Evolutionary conservation across 2,329 filamentous ascomycete species (phyloP).

Genomic region (Nothophoma quercina): DNA sequence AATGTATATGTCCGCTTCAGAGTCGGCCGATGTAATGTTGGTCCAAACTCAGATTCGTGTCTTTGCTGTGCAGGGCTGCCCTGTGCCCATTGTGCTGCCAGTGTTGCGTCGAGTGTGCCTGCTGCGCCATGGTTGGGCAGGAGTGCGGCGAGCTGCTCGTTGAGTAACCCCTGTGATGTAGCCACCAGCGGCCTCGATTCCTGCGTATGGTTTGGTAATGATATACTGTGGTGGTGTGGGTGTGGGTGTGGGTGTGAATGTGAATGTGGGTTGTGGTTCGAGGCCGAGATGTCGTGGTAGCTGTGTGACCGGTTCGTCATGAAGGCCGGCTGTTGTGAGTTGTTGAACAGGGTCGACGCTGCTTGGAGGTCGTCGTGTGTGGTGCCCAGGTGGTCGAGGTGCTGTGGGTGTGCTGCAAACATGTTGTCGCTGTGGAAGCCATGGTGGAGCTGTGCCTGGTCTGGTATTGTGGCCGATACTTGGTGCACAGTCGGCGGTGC

Average conservation of each 20-base stretch:
- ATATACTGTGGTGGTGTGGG: slow-evolving; percentile 3
- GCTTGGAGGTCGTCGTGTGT: slow-evolving; percentile 44
- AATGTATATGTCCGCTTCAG: slow-evolving; percentile 46
- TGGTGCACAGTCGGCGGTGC: slow-evolving; percentile 44
- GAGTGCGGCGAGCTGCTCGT: slow-evolving; percentile 41
- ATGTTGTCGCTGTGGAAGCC: slow-evolving; percentile 34
- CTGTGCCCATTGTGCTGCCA: slow-evolving; percentile 41
- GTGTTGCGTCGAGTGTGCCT: slow-evolving; percentile 38
- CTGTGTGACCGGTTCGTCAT: slow-evolving; percentile 28
- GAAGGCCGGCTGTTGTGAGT: slow-evolving; percentile 41
- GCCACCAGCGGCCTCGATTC: slow-evolving; percentile 26
- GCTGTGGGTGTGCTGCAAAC: slow-evolving; percentile 19
- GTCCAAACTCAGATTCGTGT: slow-evolving; percentile 28
- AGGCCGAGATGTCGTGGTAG: slow-evolving; percentile 26
- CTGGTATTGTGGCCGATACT: slow-evolving; percentile 45
- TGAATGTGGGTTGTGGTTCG: slow-evolving; percentile 9
- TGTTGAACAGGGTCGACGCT: slow-evolving; percentile 42
- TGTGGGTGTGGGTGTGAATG: too few relatives aligned
- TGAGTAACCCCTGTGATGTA: slow-evolving; percentile 36
- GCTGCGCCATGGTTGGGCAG: slow-evolving; percentile 39
- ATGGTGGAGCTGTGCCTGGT: slow-evolving; percentile 41
- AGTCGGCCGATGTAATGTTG: slow-evolving; percentile 22
- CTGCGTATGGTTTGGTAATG: slow-evolving; percentile 6
- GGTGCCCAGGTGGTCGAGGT: slow-evolving; percentile 27
- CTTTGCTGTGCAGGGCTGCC: slow-evolving; percentile 26